Base-by-base conservation (phyloP, 1,284 basidiomycete species). In the Phellopilus nigrolimitatus region DNA sequence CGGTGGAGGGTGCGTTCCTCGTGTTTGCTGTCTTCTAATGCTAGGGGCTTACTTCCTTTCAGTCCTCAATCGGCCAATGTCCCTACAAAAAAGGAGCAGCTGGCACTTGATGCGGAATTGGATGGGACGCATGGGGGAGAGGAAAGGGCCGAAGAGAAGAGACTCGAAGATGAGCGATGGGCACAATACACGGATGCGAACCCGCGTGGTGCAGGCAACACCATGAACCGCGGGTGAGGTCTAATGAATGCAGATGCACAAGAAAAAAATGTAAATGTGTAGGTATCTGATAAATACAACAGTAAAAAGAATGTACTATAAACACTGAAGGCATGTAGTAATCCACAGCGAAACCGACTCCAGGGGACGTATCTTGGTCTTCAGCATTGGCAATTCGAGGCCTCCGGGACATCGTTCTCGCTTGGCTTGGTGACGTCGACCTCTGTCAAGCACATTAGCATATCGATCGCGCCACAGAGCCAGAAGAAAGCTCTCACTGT, bases 161-260 rank as follows among this genome's bases (percentile, higher is more conserved):
- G 91, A 41, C 72, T 75, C 59, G 88, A 92, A 64, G 88, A 93
- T 56, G 92, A 95, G 64, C 81, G 81, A 22, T 95, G 93, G 93
- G 90, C 91, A 9, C 70, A 68, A 54, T 95, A 79, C 61, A 91
- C 88, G 5, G 92, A 95, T 53, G 75, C 72, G 15, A 83, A 95
- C 66, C 80, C 83, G 8, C 82, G 76, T 60, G 95, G 94, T 0
- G 85, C 85, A 13, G 95, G 95, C 3, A 97, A 97, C 65, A 95
- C 88, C 2, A 94, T 95, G 90, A 97, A 97, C 66, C 78, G 91
- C 51, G 94, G 94, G 51, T 95, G 31, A 49, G 63, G 70, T 34
- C 8, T 15, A 15, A 15, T 8, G 12, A 47, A 28, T 21, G 25
- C 31, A 49, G 41, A 25, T 22, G 37, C n/a, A 36, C 24, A 46